A percentile compares a stretch with the other conserved stretches of the same genome.
Conservation (phyloP, 495 filamentous ascomycete genomes). For the Xylaria cubensis region DNA sequence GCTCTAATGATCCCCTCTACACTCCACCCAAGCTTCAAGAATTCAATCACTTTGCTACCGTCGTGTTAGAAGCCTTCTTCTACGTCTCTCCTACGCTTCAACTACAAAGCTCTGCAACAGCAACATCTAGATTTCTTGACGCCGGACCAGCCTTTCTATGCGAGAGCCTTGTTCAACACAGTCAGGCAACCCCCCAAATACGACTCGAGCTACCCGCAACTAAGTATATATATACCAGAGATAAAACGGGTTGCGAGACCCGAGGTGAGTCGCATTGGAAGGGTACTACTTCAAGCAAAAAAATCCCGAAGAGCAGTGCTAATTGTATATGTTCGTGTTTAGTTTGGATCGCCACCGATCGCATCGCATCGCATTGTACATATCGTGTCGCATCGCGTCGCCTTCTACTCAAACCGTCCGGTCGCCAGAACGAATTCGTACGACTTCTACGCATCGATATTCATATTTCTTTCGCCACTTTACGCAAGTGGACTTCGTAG, state of each 20-base stretch:
- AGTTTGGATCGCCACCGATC: slow-evolving; percentile 22
- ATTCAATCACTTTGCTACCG: background rate
- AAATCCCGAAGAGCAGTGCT: slow-evolving; percentile 18
- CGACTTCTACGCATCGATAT: background rate
- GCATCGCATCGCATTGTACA: background rate
- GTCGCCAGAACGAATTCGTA: background rate
- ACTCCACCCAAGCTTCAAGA: background rate
- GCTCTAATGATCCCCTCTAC: background rate
- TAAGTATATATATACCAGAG: background rate
- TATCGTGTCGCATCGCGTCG: slow-evolving; percentile 4
- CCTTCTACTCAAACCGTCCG: background rate
- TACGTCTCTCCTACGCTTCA: background rate
- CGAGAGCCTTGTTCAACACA: slow-evolving; percentile 2
- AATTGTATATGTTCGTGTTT: slow-evolving; percentile 16
- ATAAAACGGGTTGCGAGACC: background rate
- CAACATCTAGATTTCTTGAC: background rate
- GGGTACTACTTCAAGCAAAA: background rate
- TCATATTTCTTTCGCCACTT: background rate
- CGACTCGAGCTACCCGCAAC: background rate
- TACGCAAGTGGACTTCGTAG: background rate
- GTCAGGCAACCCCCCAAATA: background rate
- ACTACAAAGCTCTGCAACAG: slow-evolving; percentile 12
- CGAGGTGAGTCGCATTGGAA: background rate
- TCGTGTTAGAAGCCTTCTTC: background rate
- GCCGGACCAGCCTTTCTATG: slow-evolving; percentile 3